Evolutionary conservation across 1,284 basidiomycete species (phyloP), one percentile per base, ranked within the genome.

Genomic region (Malassezia pachydermatis): DNA sequence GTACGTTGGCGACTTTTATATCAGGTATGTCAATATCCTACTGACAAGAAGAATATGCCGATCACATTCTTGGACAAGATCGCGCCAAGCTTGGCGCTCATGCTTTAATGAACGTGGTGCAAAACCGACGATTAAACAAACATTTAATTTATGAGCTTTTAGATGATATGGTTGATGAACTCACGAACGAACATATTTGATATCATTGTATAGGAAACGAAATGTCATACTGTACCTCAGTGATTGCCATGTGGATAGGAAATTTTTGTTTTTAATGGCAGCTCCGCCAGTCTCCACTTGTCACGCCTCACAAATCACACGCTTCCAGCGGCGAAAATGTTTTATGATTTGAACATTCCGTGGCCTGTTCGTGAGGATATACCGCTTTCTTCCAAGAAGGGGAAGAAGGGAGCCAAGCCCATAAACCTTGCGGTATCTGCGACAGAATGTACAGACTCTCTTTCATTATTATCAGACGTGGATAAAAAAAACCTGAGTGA

Each of bases 61-160:
- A 90, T 5, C 95, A 92, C 65, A 87, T 95, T 81, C 92, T 96
- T 56, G 92, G 92, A 8, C 78, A 88, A 20, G 83, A 86, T 2
- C 95, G 96, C 69, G 88, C 90, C 9, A 79, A 88, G 6, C 79
- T 88, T 36, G 92, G 89, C 5, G 88, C 90, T 3, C 78, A 88
- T 40, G 78, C 87, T 41, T 83, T 92, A 53, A 95, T 95, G 67
- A 83, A 88, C 2, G 86, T 90, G 0, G 72, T 95, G 37, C 92
- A 96, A 72, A 95, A 96, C 66, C 79, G 83, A 45, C 78, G 90
- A 16, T 75, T 96, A 29, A 95, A 94, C 70, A 72, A 61, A 46
- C 58, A 60, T 45, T 45, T 62, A 6, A 41, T 65, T 8, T 62
- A 61, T 30, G 48, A 59, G 19, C 20, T 63, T 27, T 37, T 65